Evolutionary conservation across 139 green algal species (phyloP), one percentile per base, ranked within the genome.

Genomic region (Micromonas commoda): DNA sequence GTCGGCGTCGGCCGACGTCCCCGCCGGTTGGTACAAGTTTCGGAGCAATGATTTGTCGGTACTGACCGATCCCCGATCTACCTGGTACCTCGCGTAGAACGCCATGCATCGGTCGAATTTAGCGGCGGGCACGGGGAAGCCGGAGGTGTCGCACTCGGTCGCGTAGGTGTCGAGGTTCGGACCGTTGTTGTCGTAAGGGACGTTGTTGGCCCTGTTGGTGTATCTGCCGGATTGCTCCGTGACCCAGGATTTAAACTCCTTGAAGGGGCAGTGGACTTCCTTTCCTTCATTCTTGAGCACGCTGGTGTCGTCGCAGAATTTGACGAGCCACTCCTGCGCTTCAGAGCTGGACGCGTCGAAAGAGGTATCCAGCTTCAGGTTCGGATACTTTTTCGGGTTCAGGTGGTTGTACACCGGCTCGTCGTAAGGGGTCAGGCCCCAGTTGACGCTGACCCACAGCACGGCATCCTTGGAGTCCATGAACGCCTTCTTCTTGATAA

Each of bases 291-390:
- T 29, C 1, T 45, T 4, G 52, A n/a, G 19, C 64, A 29, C 24
- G 2, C 35, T 20, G 33, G 6, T 51, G 2, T 73, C 33, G 2
- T 21, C 6, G 33, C 66, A 73, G 37, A 73, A 73, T 1, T 21
- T 73, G 6, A 29, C n/a, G 29, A 73, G 53, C 66, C 66, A 76
- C 19, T 2, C 6, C 70, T 78, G 72, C 23, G 28, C 72, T 20
- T 70, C 72, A 26, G 52, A 9, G 28, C 53, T 51, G 52, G 37
- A 57, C 29, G 60, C 23, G 5, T 69, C 72, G 53, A 70, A 53
- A 24, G 54, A 60, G 2, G 72, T 70, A 20, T 69, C 53, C 21
- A 57, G 1, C 31, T 33, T 33, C 21, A 78, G n/a, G 20, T 1
- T 71, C 4, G 73, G 21, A 20, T 3, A 2, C 73, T 24, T 54